Base-by-base conservation (phyloP, 257 asterid genomes). In the Solanum stenotomum region DNA sequence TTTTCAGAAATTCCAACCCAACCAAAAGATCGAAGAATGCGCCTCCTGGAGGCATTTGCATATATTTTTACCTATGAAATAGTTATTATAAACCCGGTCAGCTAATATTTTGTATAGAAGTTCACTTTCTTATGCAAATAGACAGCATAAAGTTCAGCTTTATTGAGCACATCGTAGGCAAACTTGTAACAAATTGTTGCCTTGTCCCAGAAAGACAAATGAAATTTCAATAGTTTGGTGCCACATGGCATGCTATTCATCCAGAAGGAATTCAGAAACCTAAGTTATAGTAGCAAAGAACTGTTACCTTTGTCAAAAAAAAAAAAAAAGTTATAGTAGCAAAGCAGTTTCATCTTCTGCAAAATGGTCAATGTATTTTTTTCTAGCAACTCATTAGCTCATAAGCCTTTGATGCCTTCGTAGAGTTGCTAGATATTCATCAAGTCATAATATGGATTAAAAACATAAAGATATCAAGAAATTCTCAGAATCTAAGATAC, bases 11-110 rank as follows among this genome's bases (percentile, higher is more conserved):
- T 78, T 59, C 86, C 88, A 23, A 89, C 84, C 91, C 91, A 89
- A 18, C 89, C 87, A 87, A 83, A 89, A 76, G 89, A 87, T 61
- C n/a, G 83, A 79, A 87, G 76, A 83, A 89, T 71, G 83, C 91
- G 88, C 87, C 91, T 77, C 85, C 91, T 84, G 49, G 89, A 87
- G 76, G 91, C 75, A 68, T 87, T 89, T 84, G 91, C 88, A 76
- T 84, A 86, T 87, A 89, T 84, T 63, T 89, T 89, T 76, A 89
- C 75, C 90, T 89, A 81, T 71, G 16, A 63, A 40, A 61, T 15
- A 27, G 52, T 70, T 63, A 71, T 37, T 49, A 38, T 61, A 49
- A 82, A 70, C 44, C 27, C 3, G 33, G 27, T 85, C 18, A 85
- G 90, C 63, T 40, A 75, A 63, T 63, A 22, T 42, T 20, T 79